Conservation (phyloP, 306 rosid species). For the Sindora glabra region DNA sequence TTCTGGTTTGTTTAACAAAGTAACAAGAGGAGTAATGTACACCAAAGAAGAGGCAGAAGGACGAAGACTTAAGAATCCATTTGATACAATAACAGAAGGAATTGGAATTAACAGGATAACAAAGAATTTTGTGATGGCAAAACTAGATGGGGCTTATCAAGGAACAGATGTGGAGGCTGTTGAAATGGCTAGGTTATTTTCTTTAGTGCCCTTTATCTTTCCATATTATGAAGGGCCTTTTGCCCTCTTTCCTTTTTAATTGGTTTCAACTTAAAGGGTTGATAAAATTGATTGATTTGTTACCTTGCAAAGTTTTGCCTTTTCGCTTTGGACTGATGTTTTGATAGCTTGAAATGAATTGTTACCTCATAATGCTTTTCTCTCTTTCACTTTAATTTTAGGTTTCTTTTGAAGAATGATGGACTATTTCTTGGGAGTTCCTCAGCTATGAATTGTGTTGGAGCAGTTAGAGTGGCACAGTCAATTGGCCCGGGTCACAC, state of each 20-base stretch:
- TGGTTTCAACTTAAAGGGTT: background rate
- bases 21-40: constrained; percentile 88
- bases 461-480: constrained; percentile 78
- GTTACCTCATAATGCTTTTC: background rate
- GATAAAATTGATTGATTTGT: background rate
- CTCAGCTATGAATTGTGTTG: constrained; percentile 91
- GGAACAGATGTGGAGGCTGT: constrained; percentile 85
- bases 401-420: constrained; percentile 76
- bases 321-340: too few species aligned
- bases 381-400: constrained; percentile 1
- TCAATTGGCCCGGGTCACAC: constrained; percentile 78
- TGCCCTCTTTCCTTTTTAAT: background rate
- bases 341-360: too few species aligned
- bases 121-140: constrained; percentile 64
- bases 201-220: background rate
- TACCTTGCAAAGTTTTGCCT: too few species aligned
- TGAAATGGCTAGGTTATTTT: constrained; percentile 78
- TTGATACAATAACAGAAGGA: constrained; percentile 92
- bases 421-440: constrained; percentile 89
- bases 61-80: constrained; percentile 80
- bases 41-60: constrained; percentile 93
- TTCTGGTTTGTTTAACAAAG: constrained; percentile 84
- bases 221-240: background rate
- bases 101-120: constrained; percentile 83
- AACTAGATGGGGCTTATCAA: constrained; percentile 78